Percentiles rank a stretch among this genome's conserved stretches.
Evolutionary conservation across 768 basidiomycete genomes (phyloP).

Genomic region (Psilocybe sp.): DNA sequence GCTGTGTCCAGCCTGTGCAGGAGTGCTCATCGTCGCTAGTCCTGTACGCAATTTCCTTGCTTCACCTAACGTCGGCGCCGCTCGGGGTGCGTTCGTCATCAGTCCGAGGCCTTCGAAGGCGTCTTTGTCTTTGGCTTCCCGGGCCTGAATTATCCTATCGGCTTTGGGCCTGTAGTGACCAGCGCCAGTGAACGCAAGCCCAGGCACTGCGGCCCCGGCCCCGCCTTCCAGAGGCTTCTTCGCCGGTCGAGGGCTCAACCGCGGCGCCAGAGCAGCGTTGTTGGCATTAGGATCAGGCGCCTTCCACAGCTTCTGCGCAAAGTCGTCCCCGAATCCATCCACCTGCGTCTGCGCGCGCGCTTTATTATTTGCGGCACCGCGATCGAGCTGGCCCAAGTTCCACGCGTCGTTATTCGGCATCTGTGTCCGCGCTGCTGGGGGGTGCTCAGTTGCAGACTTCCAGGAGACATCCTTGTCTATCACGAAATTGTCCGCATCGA

Average conservation of each 20-base stretch:
- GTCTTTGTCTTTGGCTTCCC: constrained; percentile 47
- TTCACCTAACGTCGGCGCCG: constrained; percentile 71
- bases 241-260: constrained; percentile 17
- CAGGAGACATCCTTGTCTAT: constrained; percentile 47
- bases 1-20: constrained; percentile 17
- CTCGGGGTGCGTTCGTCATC: constrained; percentile 35
- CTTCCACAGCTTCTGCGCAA: constrained; percentile 54
- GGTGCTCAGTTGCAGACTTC: constrained; percentile 27
- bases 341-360: too few relatives aligned
- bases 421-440: too few relatives aligned
- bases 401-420: constrained; percentile 33
- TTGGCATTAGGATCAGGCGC: constrained; percentile 38
- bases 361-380: constrained; percentile 8
- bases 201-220: constrained; percentile 19
- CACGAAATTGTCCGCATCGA: constrained; percentile 17
- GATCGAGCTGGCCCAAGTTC: constrained; percentile 28
- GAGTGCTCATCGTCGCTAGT: constrained; percentile 49
- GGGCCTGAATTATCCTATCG: constrained; percentile 17
- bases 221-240: constrained; percentile 13
- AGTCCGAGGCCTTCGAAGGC: constrained; percentile 79
- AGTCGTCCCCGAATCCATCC: constrained; percentile 67
- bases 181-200: constrained; percentile 27
- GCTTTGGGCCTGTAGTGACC: constrained; percentile 19
- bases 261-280: constrained; percentile 15
- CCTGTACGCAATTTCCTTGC: constrained; percentile 73